Evolutionary conservation across 2,329 filamentous ascomycete genomes (phyloP).

Genomic region (Alternaria tenuissima): DNA sequence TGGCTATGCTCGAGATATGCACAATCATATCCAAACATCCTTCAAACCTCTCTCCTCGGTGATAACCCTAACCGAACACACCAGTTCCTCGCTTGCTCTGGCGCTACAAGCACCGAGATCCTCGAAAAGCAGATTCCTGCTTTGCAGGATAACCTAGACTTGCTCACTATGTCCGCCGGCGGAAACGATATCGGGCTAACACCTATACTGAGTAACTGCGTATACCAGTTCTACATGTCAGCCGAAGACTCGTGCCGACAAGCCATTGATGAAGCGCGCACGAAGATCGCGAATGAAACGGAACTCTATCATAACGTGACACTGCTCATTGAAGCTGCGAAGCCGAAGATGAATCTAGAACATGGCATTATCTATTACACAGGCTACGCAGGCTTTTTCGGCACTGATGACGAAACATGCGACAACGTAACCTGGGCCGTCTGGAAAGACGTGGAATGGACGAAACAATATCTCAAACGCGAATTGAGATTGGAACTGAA

Average conservation of each 20-base stretch:
- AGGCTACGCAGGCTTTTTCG: slow-evolving; percentile 45
- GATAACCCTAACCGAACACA: slow-evolving; percentile 24
- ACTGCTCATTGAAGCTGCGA: slow-evolving; percentile 28
- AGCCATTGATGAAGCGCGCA: slow-evolving; percentile 30
- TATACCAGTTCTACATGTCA: slow-evolving; percentile 15
- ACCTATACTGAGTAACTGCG: slow-evolving; percentile 38
- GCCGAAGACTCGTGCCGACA: slow-evolving; percentile 32
- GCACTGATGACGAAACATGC: slow-evolving; percentile 31
- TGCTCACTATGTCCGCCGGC: slow-evolving; percentile 40
- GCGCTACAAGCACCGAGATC: slow-evolving; percentile 35
- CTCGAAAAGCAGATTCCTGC: slow-evolving; percentile 14
- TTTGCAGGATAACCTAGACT: slow-evolving; percentile 28
- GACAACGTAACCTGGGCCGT: slow-evolving; percentile 44
- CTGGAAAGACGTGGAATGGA: slow-evolving; percentile 30
- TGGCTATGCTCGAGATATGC: slow-evolving; percentile 41
- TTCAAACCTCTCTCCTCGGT: slow-evolving; percentile 29
- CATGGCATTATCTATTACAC: slow-evolving; percentile 37
- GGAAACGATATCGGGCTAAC: slow-evolving; percentile 44
- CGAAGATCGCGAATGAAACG: slow-evolving; percentile 24
- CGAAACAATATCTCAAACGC: slow-evolving; percentile 39
- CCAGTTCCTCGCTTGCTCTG: slow-evolving; percentile 43
- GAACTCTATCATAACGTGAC: slow-evolving; percentile 33
- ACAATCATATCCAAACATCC: slow-evolving; percentile 37
- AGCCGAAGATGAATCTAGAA: slow-evolving; percentile 29
- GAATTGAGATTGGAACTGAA: slow-evolving; percentile 36